Percentiles rank a stretch among this genome's conserved stretches.
Conservation (phyloP, 208 protist species). For the Herpetomonas tarakana region DNA sequence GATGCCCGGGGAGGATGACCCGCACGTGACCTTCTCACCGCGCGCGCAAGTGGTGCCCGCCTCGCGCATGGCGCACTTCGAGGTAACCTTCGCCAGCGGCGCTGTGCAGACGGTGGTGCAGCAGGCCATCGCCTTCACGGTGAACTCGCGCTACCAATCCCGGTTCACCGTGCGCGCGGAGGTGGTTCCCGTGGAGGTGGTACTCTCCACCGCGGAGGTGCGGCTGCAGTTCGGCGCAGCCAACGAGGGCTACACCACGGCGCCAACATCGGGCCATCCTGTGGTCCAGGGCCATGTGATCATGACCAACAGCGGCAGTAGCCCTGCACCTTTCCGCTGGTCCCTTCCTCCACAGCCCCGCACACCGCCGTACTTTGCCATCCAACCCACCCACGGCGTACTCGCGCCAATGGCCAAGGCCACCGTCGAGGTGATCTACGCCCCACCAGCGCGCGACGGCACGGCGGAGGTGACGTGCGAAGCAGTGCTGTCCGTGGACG, state of each 20-base stretch:
- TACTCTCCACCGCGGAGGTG: constrained; percentile 79
- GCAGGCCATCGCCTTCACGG: constrained; percentile 82
- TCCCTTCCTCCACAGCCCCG: constrained; percentile 26
- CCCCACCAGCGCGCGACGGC: constrained; percentile 39
- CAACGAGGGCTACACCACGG: constrained; percentile 24
- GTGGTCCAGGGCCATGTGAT: constrained; percentile 53
- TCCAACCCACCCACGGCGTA: constrained; percentile 56
- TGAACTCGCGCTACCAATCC: constrained; percentile 89
- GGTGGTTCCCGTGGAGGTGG: constrained; percentile 89
- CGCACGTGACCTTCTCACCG: constrained; percentile 57
- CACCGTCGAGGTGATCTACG: constrained; percentile 65
- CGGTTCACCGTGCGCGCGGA: constrained; percentile 88
- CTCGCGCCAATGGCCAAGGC: constrained; percentile 62
- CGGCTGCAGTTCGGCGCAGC: constrained; percentile 72
- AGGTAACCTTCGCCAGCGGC: constrained; percentile 72
- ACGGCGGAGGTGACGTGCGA: constrained; percentile 33
- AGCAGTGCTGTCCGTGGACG: constrained; percentile 68
- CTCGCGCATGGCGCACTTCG: constrained; percentile 88
- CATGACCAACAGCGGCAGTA: constrained; percentile 84
- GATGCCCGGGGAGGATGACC: constrained; percentile 73
- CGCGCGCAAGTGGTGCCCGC: constrained; percentile 89
- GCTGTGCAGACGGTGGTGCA: constrained; percentile 73
- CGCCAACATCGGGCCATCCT: constrained; percentile 30
- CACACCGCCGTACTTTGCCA: constrained; percentile 38
- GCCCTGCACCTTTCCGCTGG: constrained; percentile 80